A percentile compares a stretch with the other conserved stretches of the same genome.
Evolutionary conservation across 2,329 filamentous ascomycete genomes (phyloP).

Genomic region (Seiridium unicorne): DNA sequence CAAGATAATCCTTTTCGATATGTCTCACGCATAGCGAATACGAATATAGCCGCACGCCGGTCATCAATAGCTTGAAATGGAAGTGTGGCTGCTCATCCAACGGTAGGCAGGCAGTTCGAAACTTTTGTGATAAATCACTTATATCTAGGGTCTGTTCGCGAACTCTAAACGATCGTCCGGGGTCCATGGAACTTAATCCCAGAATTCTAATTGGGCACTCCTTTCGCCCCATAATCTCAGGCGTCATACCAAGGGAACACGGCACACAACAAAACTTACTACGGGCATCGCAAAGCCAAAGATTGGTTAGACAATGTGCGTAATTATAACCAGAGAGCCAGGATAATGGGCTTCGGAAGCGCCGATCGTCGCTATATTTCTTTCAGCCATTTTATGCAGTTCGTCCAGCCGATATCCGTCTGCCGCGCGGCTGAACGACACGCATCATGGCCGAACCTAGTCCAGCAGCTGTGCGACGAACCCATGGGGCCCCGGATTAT

Average conservation of each 20-base stretch:
- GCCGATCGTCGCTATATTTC: not conserved
- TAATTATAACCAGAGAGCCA: not conserved
- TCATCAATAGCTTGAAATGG: not conserved
- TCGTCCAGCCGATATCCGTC: not conserved
- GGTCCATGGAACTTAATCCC: not conserved
- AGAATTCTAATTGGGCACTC: not conserved
- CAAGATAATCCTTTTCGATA: no score
- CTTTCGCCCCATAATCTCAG: not conserved
- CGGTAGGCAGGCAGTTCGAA: not conserved
- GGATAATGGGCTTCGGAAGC: not conserved
- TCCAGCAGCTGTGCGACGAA: not conserved
- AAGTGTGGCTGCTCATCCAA: not conserved
- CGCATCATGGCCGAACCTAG: not conserved
- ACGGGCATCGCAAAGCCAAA: no score
- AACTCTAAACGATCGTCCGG: not conserved
- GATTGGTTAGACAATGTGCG: not conserved
- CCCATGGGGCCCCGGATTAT: not conserved
- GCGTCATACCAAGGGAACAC: not conserved
- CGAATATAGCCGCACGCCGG: not conserved
- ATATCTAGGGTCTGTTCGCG: not conserved
- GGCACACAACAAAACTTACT: not conserved
- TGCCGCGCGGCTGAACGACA: conserved; percentile 2
- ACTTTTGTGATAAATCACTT: not conserved
- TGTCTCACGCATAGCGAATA: not conserved
- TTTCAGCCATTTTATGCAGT: not conserved